phyloP scores from a whole-genome alignment of 768 basidiomycete genomes.

The Mycena filopes region DNA sequence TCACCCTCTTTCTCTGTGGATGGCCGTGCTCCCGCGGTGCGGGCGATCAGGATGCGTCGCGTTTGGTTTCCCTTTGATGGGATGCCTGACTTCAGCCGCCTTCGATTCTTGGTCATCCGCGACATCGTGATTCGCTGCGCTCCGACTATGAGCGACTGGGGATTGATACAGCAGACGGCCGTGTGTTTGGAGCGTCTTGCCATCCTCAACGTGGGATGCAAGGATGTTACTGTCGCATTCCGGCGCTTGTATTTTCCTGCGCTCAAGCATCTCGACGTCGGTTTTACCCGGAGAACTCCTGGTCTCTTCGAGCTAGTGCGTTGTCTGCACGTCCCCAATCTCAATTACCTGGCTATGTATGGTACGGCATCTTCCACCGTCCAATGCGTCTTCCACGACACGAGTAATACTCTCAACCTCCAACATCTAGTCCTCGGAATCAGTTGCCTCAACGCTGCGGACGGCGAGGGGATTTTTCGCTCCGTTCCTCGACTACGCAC shows the following conservation, averaged over 20 bases:
- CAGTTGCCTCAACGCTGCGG: too few relatives aligned
- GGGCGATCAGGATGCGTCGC: background rate
- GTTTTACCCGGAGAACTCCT: background rate
- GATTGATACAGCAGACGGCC: background rate
- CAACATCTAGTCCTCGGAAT: too few relatives aligned
- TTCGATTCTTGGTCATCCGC: background rate
- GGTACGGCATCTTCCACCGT: too few relatives aligned
- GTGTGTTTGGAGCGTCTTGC: background rate
- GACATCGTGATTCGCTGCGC: background rate
- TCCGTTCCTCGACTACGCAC: too few relatives aligned
- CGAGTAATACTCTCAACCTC: too few relatives aligned
- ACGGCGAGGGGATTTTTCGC: too few relatives aligned
- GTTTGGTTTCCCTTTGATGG: background rate
- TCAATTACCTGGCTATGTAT: too few relatives aligned
- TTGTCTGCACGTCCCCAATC: too few relatives aligned
- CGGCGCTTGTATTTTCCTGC: background rate
- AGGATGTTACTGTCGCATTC: background rate
- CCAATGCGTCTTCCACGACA: too few relatives aligned
- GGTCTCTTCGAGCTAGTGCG: too few relatives aligned
- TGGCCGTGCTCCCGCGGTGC: too few relatives aligned
- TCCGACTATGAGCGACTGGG: background rate
- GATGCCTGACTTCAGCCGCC: background rate
- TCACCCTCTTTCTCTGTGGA: too few relatives aligned
- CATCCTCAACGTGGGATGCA: background rate
- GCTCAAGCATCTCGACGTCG: background rate